Conservation (phyloP, 257 asterid species). For the Solanum chaucha region DNA sequence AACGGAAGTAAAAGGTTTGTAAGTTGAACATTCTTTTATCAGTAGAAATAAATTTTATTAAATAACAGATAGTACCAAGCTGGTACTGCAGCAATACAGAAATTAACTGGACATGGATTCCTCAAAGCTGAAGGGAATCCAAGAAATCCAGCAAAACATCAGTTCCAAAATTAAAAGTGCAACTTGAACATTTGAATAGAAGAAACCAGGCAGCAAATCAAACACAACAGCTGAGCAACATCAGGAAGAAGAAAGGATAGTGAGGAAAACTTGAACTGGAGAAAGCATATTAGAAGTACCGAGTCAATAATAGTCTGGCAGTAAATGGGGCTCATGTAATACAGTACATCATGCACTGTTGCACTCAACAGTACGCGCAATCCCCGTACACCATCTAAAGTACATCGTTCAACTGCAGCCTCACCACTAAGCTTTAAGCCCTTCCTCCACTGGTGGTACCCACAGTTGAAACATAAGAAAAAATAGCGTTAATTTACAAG, state of each 20-base stretch:
- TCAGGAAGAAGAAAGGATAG: background rate
- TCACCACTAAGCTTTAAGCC: constrained; percentile 88
- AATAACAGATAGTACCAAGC: background rate
- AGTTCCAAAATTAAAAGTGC: background rate
- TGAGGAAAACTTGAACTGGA: background rate
- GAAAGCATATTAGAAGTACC: constrained; percentile 27
- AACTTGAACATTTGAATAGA: background rate
- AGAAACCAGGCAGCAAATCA: background rate
- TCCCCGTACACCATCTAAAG: constrained; percentile 94
- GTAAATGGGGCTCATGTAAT: constrained; percentile 97
- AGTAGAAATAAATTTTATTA: background rate
- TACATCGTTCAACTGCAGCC: constrained; percentile 78
- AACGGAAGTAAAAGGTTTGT: background rate
- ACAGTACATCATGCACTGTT: constrained; percentile 93
- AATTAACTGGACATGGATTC: background rate
- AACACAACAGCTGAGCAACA: background rate
- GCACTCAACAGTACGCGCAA: constrained; percentile 89
- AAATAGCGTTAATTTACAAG: background rate
- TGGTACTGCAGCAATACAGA: background rate
- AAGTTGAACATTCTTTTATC: background rate
- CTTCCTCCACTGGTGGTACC: constrained; percentile 80
- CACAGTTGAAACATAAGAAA: background rate
- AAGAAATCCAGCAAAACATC: background rate
- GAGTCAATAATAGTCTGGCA: constrained; percentile 94
- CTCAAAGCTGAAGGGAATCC: background rate